These are phyloP conservation scores for Stephania cephalantha DNA, from an alignment of 164 flowering plant genomes.

Conservation along the genomic window DNA sequence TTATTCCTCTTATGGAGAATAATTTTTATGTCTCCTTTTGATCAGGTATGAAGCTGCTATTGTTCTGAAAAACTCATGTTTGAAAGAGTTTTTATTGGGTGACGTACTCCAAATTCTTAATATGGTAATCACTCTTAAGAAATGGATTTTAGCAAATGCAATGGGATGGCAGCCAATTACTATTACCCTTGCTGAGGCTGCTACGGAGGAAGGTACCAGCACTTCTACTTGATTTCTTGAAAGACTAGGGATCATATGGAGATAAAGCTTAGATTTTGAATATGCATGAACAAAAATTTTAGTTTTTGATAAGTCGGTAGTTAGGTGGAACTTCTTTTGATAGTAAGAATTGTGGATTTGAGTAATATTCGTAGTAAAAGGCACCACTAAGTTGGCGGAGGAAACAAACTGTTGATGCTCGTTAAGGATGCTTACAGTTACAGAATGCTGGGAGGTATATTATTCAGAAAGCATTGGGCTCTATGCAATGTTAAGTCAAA, in stretches of 20 bases:
- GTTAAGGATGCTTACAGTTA: not conserved
- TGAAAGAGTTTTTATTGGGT: conserved; percentile 55
- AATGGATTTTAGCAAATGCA: conserved; percentile 59
- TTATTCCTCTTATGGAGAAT: not conserved
- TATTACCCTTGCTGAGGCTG: conserved; percentile 38
- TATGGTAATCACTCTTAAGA: conserved; percentile 41
- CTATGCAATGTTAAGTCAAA: not conserved
- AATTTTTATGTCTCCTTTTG: conserved; percentile 9
- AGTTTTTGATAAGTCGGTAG: not conserved
- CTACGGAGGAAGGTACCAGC: conserved; percentile 16
- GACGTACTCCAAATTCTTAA: conserved; percentile 69
- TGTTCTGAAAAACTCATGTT: conserved; percentile 46
- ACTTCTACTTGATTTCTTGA: conserved; percentile 23
- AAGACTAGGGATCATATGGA: conserved; percentile 9
- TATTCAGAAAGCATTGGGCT: not conserved
- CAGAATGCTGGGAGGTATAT: not conserved
- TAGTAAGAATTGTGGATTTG: conserved; percentile 1
- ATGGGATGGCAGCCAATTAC: conserved; percentile 83
- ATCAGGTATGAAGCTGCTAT: conserved; percentile 76
- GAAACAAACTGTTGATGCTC: not conserved
- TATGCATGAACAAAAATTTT: not conserved
- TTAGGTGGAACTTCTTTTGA: conserved; percentile 9
- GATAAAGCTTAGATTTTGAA: conserved; percentile 8
- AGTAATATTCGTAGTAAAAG: not conserved
- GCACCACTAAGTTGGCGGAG: not conserved